Base-by-base conservation (phyloP, 495 filamentous ascomycete species). In the Entonaema liquescens region DNA sequence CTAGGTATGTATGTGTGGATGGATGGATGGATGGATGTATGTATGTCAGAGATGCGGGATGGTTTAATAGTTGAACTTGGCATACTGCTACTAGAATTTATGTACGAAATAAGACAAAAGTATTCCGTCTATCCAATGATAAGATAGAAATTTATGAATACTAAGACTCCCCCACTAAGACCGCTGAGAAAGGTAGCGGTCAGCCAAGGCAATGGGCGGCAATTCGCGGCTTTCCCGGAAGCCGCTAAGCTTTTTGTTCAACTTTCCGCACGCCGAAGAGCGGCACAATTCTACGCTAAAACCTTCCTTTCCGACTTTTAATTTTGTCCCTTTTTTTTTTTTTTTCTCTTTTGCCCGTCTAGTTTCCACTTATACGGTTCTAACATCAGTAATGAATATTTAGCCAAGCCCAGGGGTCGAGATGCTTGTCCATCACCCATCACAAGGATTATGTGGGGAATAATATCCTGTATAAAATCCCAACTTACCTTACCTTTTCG, bases 161-260 rank as follows among this genome's bases (percentile, higher is more conserved):
- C 55, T 61, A 55, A 59, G 42, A 3, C 19, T 12, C 44, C 44
- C 49, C 26, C 49, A 53, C 49, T 29, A 28, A 53, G 25, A 17
- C 49, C 15, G 25, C 49, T 21, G 31, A 33, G 31, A 3, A 11
- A 47, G 42, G 42, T 47, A 9, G 40, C 75, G 72, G 75, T 40
- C 60, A 73, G 47, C 17, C 12, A 65, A 71, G 75, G 75, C 67
- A 75, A 77, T 69, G 67, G 47, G 25, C 75, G 75, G 75, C 72
- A 75, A 75, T 71, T 67, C 38, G 5, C 75, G 75, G 75, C 59
- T 57, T 60, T 31, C 44, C 35, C 47, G 50, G 50, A 33, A 52
- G n/a, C 25, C n/a, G 12, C 17, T 55, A 50, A 67, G 33, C 19
- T 17, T 54, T 28, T 64, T 47, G 17, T 40, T 60, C 29, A 49